phyloP scores from a whole-genome alignment of 805 yeast genomes.

The Scheffersomyces lignosus region DNA sequence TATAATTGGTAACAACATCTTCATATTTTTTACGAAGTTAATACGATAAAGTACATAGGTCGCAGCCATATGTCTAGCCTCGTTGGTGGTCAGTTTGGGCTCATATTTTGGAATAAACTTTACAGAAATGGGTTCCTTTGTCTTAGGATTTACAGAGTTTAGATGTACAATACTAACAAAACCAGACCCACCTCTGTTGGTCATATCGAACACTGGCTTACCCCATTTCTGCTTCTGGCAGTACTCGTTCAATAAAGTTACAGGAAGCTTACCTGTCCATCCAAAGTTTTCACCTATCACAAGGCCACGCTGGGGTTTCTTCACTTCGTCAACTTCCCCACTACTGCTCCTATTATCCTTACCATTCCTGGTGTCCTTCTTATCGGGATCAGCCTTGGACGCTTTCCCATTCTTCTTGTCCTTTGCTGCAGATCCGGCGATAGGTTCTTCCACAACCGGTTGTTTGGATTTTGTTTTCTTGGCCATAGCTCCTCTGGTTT shows the following conservation, averaged over 20 bases:
- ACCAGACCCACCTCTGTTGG: constrained; percentile 42
- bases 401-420: neutral
- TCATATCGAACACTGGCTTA: constrained; percentile 77
- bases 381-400: constrained; percentile 6
- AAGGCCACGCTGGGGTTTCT: constrained; percentile 40
- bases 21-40: constrained; percentile 77
- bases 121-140: constrained; percentile 63
- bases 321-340: constrained; percentile 12
- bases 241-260: constrained; percentile 78
- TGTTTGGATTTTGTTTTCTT: neutral
- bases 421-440: neutral
- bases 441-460: neutral
- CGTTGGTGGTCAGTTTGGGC: constrained; percentile 79
- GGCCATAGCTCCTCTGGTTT: neutral
- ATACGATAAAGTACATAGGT: constrained; percentile 82
- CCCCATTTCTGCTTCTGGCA: constrained; percentile 91
- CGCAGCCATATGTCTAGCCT: constrained; percentile 89
- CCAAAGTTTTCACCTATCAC: constrained; percentile 60
- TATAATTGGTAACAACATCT: constrained; percentile 82
- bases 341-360: constrained; percentile 1
- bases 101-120: constrained; percentile 54
- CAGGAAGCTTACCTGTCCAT: constrained; percentile 96
- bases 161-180: constrained; percentile 64
- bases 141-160: constrained; percentile 77
- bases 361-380: constrained; percentile 2